Evolutionary conservation across 2,329 filamentous ascomycete genomes (phyloP), one percentile per base, ranked within the genome.

Genomic region (Aquanectria penicillioides): DNA sequence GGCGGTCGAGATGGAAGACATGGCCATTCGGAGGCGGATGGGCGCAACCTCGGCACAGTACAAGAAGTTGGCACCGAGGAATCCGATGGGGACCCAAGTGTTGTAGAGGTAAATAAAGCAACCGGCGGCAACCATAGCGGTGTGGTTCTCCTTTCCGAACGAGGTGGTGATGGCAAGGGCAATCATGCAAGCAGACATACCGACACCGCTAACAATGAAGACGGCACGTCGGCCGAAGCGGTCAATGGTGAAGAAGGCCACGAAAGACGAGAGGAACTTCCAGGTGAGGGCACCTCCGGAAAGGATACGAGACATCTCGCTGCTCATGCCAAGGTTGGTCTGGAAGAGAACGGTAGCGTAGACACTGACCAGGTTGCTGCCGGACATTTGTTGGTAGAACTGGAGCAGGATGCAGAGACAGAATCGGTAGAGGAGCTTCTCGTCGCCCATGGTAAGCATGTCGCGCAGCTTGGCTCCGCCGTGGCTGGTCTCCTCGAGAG

Each of bases 31-130:
- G 9, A 75, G 80, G 60, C 76, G 74, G 34, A 81, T 72, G 2
- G 79, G 78, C 62, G 83, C 83, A 53, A 85, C 77, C 60, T 84
- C 80, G 28, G 83, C 82, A 5, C 83, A 78, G 63, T 81, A 83
- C 69, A 84, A 67, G 84, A 86, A 89, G 7, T 86, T 86, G 28
- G 88, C 78, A 6, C 86, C 86, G 4, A 88, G 73, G 80, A 85
- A 88, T 5, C 85, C 86, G 0, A 86, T 86, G 15, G 86, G 87
- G 65, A 89, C 89, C 63, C 85, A 86, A 5, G 86, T 84, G 69
- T 89, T 89, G 74, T 89, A 90, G 5, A 86, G 80, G 76, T 90
- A 90, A 15, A 90, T 74, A 58, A 87, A 87, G 65, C 71, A 40
- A 40, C 56, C 63, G 18, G 63, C 66, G 25, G 61, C 61, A 56